Evolutionary conservation across 1,284 basidiomycete genomes (phyloP), one percentile per base, ranked within the genome.

Genomic region (Tetrapyrgos nigripes): DNA sequence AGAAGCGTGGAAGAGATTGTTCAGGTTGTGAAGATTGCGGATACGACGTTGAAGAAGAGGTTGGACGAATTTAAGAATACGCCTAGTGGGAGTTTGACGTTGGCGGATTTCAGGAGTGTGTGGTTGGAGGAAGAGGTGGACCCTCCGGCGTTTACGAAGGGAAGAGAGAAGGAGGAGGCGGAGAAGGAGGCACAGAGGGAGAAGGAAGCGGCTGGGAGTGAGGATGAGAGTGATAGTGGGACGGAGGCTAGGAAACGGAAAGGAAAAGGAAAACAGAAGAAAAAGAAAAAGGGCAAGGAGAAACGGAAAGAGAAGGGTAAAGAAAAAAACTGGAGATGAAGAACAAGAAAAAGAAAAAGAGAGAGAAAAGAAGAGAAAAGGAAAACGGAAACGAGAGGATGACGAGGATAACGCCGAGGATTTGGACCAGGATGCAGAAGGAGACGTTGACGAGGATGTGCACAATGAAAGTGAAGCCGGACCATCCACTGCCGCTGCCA

Each of bases 21-120:
- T 11, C 95, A 97, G 72, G 96, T 99, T 8, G 97, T 99, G 66
- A 99, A 99, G 78, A 98, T 98, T 64, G 95, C 96, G 26, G 96
- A 98, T 66, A 89, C 89, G 6, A 99, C 97, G 3, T 79, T 99
- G 55, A 89, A 91, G 76, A 97, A 97, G 74, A 86, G 97, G 17
- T 79, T 99, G n/a, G 92, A 96, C 24, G 97, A 99, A 77, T 99
- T 99, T 79, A 93, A 91, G 68, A 86, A 85, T 65, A 98, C 96
- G 1, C 88, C 91, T 0, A 94, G 91, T 67, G 95, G 93, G 5
- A 83, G 84, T 48, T 79, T 98, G 68, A 96, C 94, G 1, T 81
- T 99, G 44, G 88, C 91, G 23, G 95, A 99, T 73, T 99, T 98
- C 71, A 82, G 96, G 53, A 92, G 85, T 52, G 91, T 96, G 5